Conservation (phyloP, 768 basidiomycete genomes). For the Pleurotus pulmonarius region DNA sequence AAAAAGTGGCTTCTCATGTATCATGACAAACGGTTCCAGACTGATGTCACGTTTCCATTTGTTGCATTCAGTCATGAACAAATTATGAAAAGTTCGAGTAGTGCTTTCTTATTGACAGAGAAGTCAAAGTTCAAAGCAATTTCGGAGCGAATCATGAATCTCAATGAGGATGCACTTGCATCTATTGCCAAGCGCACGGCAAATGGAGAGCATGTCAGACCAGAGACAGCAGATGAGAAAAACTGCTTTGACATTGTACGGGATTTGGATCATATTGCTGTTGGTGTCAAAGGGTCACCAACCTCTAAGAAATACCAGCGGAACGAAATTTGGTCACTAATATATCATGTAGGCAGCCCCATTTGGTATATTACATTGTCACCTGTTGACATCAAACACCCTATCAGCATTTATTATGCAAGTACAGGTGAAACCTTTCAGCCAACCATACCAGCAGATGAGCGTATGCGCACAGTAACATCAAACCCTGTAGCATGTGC, state of each 20-base stretch:
- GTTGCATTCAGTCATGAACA: slow-evolving; percentile 28
- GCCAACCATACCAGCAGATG: neutral
- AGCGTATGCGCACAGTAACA: neutral
- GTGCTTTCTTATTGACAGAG: slow-evolving; percentile 24
- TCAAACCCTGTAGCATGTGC: neutral
- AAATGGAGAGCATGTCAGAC: slow-evolving; percentile 20
- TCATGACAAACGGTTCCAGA: slow-evolving; percentile 24
- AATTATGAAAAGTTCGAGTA: slow-evolving; percentile 15
- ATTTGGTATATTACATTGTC: too few relatives aligned
- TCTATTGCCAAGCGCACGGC: slow-evolving; percentile 15
- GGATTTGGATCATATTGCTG: slow-evolving; percentile 30
- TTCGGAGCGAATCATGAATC: slow-evolving; percentile 12
- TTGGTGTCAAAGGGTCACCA: slow-evolving; percentile 23
- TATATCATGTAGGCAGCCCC: too few relatives aligned
- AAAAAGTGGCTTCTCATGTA: slow-evolving; percentile 27
- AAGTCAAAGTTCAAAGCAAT: slow-evolving; percentile 23
- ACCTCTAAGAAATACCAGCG: neutral
- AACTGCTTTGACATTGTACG: slow-evolving; percentile 28
- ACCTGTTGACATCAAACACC: too few relatives aligned
- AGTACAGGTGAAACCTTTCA: neutral
- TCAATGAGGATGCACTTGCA: slow-evolving; percentile 19
- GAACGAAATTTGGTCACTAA: too few relatives aligned
- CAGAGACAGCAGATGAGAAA: slow-evolving; percentile 26
- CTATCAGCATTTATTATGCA: neutral
- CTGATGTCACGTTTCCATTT: slow-evolving; percentile 20